Base-by-base conservation (phyloP, 805 yeast genomes). In the Candida pseudofarinosa region DNA sequence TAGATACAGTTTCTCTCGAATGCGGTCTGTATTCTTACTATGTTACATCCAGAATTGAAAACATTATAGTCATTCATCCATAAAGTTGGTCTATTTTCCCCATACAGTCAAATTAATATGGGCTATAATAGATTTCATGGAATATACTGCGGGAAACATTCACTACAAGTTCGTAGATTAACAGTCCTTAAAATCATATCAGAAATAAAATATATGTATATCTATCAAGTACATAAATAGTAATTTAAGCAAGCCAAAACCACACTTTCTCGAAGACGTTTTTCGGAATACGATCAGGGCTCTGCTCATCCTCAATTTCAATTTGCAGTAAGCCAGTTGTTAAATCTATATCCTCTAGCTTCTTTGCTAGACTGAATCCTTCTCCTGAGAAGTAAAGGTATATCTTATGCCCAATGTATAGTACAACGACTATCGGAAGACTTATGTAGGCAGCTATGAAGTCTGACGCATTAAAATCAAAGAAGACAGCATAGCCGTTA, bases 321-420 rank as follows among this genome's bases (percentile, higher is more conserved):
- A 73, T 74, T 48, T 73, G 74, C 19, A 67, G 79, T 40, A 81
- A 60, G 23, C 84, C 85, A 0, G 77, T 70, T 37, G 68, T 52
- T 17, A 79, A 76, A 51, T 81, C 86, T 44, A 81, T 67, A 44
- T 79, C 76, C 75, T 33, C 12, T 33, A 33, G 12, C 12, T 33
- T 6, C 18, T 33, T 33, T 33, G 12, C 12, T 7, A 23, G 10
- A 23, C 10, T 23, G 28, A 23, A 10, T 10, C 28, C 28, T 23
- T 23, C 10, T 23, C 28, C 28, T 7, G 28, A 23, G 28, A 23
- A 6, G 10, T 23, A 23, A 7, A 23, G 28, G 10, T 7, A 23
- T 23, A 33, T n/a, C 15, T 33, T 33, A 14, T 33, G 73, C 12
- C 56, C 54, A 6, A 55, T 36, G 44, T 49, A 65, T 35, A 69